Base-by-base conservation (phyloP, 2,329 filamentous ascomycete species). In the Penicillium sp. region DNA sequence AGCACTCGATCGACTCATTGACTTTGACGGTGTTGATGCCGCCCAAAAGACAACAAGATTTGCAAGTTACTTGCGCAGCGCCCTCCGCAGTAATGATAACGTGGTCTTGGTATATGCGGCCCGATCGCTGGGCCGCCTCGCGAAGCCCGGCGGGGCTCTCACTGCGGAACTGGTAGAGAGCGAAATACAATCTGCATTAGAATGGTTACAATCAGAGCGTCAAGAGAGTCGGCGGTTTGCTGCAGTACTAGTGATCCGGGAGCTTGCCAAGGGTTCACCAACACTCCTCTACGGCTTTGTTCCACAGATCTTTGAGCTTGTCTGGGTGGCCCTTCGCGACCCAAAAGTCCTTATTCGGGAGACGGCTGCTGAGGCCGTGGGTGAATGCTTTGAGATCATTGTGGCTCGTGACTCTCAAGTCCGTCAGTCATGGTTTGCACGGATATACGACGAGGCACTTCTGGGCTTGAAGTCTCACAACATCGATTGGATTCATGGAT, bases 201-300 rank as follows among this genome's bases (percentile, higher is more conserved):
- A 99, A 76, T 97, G 92, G 90, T 84, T 99, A 53, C 93, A 97
- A 70, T 92, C 92, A 45, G 95, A 97, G 70, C 85, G 93, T 61
- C 87, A 96, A 64, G 94, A 99, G 76, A 93, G 93, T 70, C 84
- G 93, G 64, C 85, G 94, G 64, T 97, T 97, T 70, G 93, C 92
- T 55, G 92, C 94, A 16, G 93, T 96, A 7, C 82, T 99, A 23
- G 87, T 96, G 30, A 83, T 99, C 51, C 85, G 92, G 55, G 94
- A 99, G 71, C 81, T 99, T 55, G 91, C 92, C 7, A 86, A 90
- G 64, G 96, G 94, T 70, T 96, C 93, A 2, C 93, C 93, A 4
- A 99, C 94, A 0, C 81, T 99, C 52, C 91, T 99, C 77, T 99
- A 97, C 74, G 86, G 89, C 60, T 97, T 95, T 75, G 92, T 97